A percentile compares a stretch with the other conserved stretches of the same genome.
Conservation (phyloP, 768 basidiomycete species). For the Lactifluus echinatus region DNA sequence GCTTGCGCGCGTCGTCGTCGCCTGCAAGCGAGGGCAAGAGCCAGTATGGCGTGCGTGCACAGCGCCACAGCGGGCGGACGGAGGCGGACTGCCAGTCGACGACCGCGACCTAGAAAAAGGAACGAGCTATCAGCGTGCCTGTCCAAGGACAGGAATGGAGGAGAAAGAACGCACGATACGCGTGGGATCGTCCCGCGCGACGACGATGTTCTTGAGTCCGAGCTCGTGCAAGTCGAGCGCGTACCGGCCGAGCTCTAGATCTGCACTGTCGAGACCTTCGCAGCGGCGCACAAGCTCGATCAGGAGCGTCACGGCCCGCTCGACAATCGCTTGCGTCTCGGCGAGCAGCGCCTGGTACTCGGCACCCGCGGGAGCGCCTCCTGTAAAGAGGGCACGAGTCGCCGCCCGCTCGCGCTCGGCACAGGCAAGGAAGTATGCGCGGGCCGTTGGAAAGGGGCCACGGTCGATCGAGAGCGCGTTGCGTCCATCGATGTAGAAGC, state of each 20-base stretch:
- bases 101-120: constrained; percentile 21
- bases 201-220: constrained; percentile 26
- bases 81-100: constrained; percentile 26
- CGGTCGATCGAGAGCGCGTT: constrained; percentile 27
- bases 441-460: constrained; percentile 26
- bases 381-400: constrained; percentile 26
- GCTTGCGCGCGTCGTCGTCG: constrained; percentile 16
- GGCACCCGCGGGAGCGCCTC: constrained; percentile 24
- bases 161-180: constrained; percentile 23
- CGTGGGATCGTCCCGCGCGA: constrained; percentile 24
- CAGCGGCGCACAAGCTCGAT: constrained; percentile 26
- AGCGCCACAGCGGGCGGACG: constrained; percentile 28
- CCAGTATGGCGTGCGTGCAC: constrained; percentile 29
- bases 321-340: constrained; percentile 25
- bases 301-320: constrained; percentile 27
- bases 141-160: neutral
- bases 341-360: constrained; percentile 27
- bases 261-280: constrained; percentile 28
- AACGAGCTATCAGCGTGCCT: neutral
- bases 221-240: constrained; percentile 28
- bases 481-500: constrained; percentile 27
- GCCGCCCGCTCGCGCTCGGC: constrained; percentile 30
- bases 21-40: constrained; percentile 23
- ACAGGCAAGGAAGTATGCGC: constrained; percentile 29
- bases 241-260: constrained; percentile 26